Evolutionary conservation across 164 flowering plant species (phyloP).

Genomic region (Tetrastigma voinierianum): DNA sequence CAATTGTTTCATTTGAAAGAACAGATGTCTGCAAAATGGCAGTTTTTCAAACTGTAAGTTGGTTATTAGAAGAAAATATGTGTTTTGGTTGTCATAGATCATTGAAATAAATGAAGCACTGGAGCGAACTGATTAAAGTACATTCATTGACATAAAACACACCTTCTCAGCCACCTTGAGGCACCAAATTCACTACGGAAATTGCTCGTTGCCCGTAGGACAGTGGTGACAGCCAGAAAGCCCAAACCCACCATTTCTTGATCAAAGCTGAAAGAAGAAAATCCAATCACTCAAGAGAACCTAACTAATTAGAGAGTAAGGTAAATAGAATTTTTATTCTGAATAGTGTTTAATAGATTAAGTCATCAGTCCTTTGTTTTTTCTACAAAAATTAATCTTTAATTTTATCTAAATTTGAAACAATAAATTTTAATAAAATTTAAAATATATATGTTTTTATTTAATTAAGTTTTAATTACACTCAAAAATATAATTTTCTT

Average conservation of each 20-base stretch:
- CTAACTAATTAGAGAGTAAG: neutral
- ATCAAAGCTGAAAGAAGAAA: slow-evolving; percentile 42
- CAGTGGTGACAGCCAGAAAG: slow-evolving; percentile 83
- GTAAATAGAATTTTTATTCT: no score
- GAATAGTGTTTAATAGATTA: no score
- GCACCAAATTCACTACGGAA: slow-evolving; percentile 81
- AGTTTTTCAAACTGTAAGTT: slow-evolving; percentile 9
- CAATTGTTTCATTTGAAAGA: slow-evolving; percentile 42
- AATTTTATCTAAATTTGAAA: no score
- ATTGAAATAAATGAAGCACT: no score
- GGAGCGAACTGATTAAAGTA: neutral
- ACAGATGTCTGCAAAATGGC: slow-evolving; percentile 45
- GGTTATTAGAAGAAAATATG: neutral
- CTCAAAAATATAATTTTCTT: no score
- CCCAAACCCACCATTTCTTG: slow-evolving; percentile 90
- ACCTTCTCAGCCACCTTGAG: slow-evolving; percentile 82
- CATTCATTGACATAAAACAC: slow-evolving; percentile 9
- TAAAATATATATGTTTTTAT: no score
- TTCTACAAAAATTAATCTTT: no score
- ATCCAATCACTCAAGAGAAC: neutral
- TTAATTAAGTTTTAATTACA: no score
- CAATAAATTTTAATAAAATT: no score
- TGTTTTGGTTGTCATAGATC: no score
- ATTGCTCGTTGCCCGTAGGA: slow-evolving; percentile 80
- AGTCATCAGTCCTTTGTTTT: no score